Conservation (phyloP, 805 yeast species). For the Candida railenensis region DNA sequence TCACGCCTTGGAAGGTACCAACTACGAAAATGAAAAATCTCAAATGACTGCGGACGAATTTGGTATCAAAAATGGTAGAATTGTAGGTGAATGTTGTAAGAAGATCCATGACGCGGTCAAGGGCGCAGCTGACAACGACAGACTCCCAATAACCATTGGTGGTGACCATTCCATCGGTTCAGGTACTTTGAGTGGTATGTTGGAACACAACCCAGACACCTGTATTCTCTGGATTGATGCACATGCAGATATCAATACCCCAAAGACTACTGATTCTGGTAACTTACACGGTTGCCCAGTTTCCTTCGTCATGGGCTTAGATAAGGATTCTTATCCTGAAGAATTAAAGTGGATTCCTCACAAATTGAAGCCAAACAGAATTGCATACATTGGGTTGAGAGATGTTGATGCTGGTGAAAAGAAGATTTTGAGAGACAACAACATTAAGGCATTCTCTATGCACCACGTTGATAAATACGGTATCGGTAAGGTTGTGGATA, state of each 20-base stretch:
- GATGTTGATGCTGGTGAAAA: conserved; percentile 90
- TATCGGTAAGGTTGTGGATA: conserved; percentile 83
- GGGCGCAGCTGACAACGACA: conserved; percentile 42
- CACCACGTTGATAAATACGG: conserved; percentile 95
- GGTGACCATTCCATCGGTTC: conserved; percentile 98
- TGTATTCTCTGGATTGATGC: conserved; percentile 97
- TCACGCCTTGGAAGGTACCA: conserved; percentile 53
- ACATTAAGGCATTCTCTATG: conserved; percentile 88
- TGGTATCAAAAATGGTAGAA: conserved; percentile 71
- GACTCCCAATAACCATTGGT: conserved; percentile 82
- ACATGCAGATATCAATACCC: conserved; percentile 95
- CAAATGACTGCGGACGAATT: conserved; percentile 21
- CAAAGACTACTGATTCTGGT: conserved; percentile 78
- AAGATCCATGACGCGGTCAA: conserved; percentile 61
- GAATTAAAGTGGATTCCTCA: conserved; percentile 81
- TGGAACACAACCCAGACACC: conserved; percentile 78
- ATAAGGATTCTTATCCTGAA: conserved; percentile 63
- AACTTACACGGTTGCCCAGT: conserved; percentile 97
- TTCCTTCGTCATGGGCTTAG: conserved; percentile 83
- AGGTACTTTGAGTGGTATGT: conserved; percentile 85
- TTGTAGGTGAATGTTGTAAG: conserved; percentile 74
- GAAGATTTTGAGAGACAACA: conserved; percentile 63
- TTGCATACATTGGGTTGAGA: conserved; percentile 92
- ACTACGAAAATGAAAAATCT: conserved; percentile 44
- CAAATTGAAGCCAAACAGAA: conserved; percentile 60